Percentiles rank a stretch among this genome's conserved stretches.
Evolutionary conservation across 768 basidiomycete species (phyloP).

Genomic region (Amanita rubescens): DNA sequence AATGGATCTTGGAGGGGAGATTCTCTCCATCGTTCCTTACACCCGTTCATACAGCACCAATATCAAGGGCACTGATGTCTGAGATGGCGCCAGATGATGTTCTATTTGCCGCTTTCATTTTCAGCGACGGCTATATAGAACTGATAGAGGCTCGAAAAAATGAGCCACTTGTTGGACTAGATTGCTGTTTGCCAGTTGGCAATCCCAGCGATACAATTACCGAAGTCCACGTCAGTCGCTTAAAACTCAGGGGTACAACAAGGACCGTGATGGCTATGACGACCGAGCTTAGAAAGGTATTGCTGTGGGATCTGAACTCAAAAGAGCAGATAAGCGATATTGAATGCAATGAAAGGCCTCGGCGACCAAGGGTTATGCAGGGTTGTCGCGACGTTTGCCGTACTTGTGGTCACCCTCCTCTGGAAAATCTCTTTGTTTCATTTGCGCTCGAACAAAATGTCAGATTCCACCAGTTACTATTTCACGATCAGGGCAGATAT

Average conservation of each 20-base stretch:
- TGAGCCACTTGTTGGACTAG: constrained; percentile 33
- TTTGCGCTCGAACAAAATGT: constrained; percentile 62
- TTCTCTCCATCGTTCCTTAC: constrained; percentile 30
- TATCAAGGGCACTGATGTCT: constrained; percentile 43
- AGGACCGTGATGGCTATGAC: constrained; percentile 53
- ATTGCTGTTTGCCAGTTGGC: constrained; percentile 51
- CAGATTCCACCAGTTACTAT: constrained; percentile 55
- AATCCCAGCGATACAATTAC: constrained; percentile 47
- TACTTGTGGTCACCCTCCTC: constrained; percentile 61
- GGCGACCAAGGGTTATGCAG: constrained; percentile 50
- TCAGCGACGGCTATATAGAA: constrained; percentile 63
- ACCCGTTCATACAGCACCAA: constrained; percentile 33
- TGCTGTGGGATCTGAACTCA: constrained; percentile 69
- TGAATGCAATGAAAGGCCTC: not conserved
- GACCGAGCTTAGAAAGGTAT: constrained; percentile 60
- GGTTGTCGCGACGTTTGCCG: constrained; percentile 51
- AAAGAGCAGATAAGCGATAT: constrained; percentile 47
- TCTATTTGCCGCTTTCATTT: constrained; percentile 48
- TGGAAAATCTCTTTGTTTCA: constrained; percentile 58
- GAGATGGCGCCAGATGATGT: constrained; percentile 39
- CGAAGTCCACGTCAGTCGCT: constrained; percentile 43
- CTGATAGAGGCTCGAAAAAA: constrained; percentile 44
- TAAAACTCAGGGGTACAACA: constrained; percentile 42
- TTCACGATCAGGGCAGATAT: constrained; percentile 48
- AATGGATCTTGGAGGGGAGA: constrained; percentile 39